Evolutionary conservation across 1,284 basidiomycete species (phyloP), one percentile per base, ranked within the genome.

Genomic region (Tilletia horrida): DNA sequence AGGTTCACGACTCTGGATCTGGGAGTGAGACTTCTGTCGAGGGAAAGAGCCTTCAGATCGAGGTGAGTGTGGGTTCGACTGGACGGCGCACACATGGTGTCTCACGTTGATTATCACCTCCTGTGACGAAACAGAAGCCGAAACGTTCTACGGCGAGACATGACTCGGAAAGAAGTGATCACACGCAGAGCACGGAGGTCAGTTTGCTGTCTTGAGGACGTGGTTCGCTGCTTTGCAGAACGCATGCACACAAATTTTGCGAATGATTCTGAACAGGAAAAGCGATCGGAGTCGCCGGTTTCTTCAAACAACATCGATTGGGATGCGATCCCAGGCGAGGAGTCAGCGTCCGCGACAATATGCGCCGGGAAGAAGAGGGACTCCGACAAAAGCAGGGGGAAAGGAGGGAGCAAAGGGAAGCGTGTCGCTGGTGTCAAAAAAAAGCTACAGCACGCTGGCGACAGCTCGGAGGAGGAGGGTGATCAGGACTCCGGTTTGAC

Each of bases 321-420:
- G 27, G 55, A 59, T 18, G 27, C 31, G 14, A 25, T 59, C 18
- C 55, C 31, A 35, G 55, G 55, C 3, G 55, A 59, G 27, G 55
- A 59, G 8, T 25, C 29, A 59, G 55, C 7, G 8, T 9, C 23
- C 11, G 55, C 27, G 14, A 14, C 27, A 31, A 3, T 3, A 59
- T 8, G 35, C 16, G 29, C 55, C n/a, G n/a, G n/a, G 4, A 31
- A 59, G 55, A 31, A 59, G 8, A 40, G 35, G 16, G 27, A 59
- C 6, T n/a, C 50, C 23, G 7, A 7, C 50, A 27, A 21, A 7
- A 52, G 25, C 11, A 6, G n/a, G 23, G 23, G 3, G 7, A 25
- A 27, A 52, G 21, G 3, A 23, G 7, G 35, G 6, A 48, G 16
- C 45, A 48, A 6, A 4, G 7, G 16, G 18, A 48, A 48, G 35